phyloP scores from a whole-genome alignment of 139 green algal genomes.

The Picochlorum sp. region DNA sequence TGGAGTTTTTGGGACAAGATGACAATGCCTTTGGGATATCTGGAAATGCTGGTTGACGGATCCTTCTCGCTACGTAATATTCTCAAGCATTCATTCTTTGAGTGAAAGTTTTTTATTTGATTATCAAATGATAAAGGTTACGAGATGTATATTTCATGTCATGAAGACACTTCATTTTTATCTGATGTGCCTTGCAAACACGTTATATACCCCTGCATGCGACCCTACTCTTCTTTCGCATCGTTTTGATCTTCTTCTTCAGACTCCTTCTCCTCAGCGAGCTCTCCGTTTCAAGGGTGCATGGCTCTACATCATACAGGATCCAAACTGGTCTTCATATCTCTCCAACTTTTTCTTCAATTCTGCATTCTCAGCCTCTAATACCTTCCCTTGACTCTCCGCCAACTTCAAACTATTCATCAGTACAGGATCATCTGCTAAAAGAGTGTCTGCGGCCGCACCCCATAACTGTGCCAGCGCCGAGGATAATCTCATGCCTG shows the following conservation, averaged over 20 bases:
- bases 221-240: no score
- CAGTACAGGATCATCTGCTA: slow-evolving; percentile 4
- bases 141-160: no score
- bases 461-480: not conserved
- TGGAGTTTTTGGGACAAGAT: slow-evolving; percentile 39
- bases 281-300: not conserved
- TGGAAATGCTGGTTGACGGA: slow-evolving; percentile 8
- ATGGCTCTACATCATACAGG: not conserved
- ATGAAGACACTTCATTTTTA: no score
- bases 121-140: no score
- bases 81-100: no score
- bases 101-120: no score
- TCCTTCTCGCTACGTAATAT: no score
- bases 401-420: not conserved
- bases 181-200: no score
- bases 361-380: slow-evolving; percentile 9
- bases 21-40: slow-evolving; percentile 43
- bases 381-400: not conserved
- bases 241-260: no score
- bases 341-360: slow-evolving; percentile 5
- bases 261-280: no score
- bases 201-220: no score
- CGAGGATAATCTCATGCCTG: not conserved
- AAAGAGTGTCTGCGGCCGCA: slow-evolving; percentile 1
- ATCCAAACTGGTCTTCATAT: slow-evolving; percentile 3